A percentile compares a stretch with the other conserved stretches of the same genome.
Evolutionary conservation across 192 early-diverging fungal species (phyloP).

Genomic region (Backusella westeae): DNA sequence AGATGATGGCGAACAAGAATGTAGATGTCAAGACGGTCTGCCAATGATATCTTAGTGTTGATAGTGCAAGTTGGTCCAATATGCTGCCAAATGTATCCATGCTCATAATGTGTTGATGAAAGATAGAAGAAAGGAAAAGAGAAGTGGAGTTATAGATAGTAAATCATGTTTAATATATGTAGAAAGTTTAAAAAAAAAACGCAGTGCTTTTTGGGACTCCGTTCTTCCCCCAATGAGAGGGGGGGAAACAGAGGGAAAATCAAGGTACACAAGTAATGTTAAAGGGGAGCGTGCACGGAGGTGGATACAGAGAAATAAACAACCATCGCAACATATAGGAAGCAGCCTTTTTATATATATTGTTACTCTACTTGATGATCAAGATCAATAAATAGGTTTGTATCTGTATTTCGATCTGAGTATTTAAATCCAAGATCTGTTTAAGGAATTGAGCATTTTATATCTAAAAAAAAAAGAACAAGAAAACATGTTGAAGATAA

Average conservation of each 20-base stretch:
- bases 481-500: too few species aligned
- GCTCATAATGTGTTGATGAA: neutral
- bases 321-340: too few species aligned
- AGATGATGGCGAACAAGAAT: conserved; percentile 50
- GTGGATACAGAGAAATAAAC: neutral
- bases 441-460: too few species aligned
- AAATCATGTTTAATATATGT: too few species aligned
- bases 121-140: neutral
- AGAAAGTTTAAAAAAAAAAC: neutral
- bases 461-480: too few species aligned
- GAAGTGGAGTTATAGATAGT: too few species aligned
- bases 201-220: neutral
- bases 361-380: too few species aligned
- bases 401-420: too few species aligned
- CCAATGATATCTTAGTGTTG: conserved; percentile 63
- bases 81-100: conserved; percentile 27
- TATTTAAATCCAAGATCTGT: too few species aligned
- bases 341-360: too few species aligned
- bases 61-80: conserved; percentile 54
- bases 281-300: neutral
- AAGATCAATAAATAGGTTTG: too few species aligned
- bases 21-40: conserved; percentile 38
- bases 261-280: neutral
- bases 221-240: too few species aligned
- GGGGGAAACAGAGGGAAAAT: neutral